Evolutionary conservation across 2,329 filamentous ascomycete species (phyloP), one percentile per base, ranked within the genome.

Genomic region (Pleoardoris graminearum): DNA sequence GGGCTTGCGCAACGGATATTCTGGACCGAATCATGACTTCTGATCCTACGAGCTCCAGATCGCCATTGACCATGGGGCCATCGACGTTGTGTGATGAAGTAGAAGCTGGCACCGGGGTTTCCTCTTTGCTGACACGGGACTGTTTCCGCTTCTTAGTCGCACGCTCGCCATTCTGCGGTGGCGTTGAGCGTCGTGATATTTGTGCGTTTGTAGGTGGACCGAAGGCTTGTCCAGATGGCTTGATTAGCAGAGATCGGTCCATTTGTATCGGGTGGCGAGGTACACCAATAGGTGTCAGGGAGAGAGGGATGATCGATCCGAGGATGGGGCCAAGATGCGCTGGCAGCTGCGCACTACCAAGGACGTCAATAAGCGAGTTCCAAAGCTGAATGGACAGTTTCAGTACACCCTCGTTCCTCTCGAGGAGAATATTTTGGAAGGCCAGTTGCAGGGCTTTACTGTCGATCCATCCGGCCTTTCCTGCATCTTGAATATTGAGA

Each of bases 11-110:
- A 11, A 92, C 90, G 53, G 85, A 89, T n/a, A 95, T 87, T 61
- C 93, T 89, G 7, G 92, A 96, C 55, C 93, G 86, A 44, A 97
- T 85, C 72, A 99, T 84, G 6, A 87, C 87, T 54, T 99, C 94
- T 65, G 89, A 84, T 27, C 94, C 92, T 22, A 99, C 92, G 36
- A 99, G 80, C 68, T 99, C 95, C 41, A 97, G 87, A 66, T 99
- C 95, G 46, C 95, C 94, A 69, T 93, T 90, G 79, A 99, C 91
- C 88, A 99, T 97, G 62, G 96, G 92, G 8, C 92, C 94, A 71
- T 99, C 94, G 16, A 99, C 91, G 71, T 99, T 96, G 73, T 99
- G 94, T 7, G 67, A 55, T 1, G 88, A 84, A n/a, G 88, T 82
- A 3, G 82, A 76, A 1, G 83, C 76, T 1, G 82, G 77, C 7